Evolutionary conservation across 2,329 filamentous ascomycete genomes (phyloP), one percentile per base, ranked within the genome.

Genomic region (Epichloe elymi): DNA sequence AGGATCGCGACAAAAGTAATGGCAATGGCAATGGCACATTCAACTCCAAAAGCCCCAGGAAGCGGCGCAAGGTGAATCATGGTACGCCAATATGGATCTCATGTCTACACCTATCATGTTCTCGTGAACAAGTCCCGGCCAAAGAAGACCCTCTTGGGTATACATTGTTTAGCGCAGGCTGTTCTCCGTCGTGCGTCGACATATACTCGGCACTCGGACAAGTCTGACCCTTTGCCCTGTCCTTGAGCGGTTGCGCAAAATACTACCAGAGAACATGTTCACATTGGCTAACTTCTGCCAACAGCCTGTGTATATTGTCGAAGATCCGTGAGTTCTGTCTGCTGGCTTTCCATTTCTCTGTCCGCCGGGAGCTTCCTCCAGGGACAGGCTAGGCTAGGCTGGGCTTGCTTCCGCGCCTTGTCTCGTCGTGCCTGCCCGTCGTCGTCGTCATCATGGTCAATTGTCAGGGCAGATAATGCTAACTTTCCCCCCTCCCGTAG

Each of bases 11-110:
- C 5, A 26, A 41, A n/a, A 38, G 44, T 14, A 30, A 37, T 38
- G 50, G 41, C 43, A 30, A 37, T 38, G 50, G 41, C 43, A 39
- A 20, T 12, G 35, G 26, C 30, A n/a, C 30, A 17, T 14, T 23
- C 37, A 44, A 3, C 19, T 38, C 23, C 58, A 75, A 78, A 67
- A 86, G 80, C 65, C 82, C 84, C 46, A 90, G 88, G 73, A 90
- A 89, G 76, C 79, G 86, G 71, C 85, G 86, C 74, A 91, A 91
- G 73, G 86, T 91, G 60, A 90, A 89, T 73, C 86, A 91, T 72
- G 86, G 86, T 90, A 80, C 72, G 82, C 69, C 43, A 14, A 23
- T 30, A 10, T 30, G 1, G 3, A 30, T 30, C 8, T 30, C 26
- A 11, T 30, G 26, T 30, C 26, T 11, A 11, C 26, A 10, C 26